phyloP scores from a whole-genome alignment of 768 basidiomycete genomes.

The Scleroderma citrinum region DNA sequence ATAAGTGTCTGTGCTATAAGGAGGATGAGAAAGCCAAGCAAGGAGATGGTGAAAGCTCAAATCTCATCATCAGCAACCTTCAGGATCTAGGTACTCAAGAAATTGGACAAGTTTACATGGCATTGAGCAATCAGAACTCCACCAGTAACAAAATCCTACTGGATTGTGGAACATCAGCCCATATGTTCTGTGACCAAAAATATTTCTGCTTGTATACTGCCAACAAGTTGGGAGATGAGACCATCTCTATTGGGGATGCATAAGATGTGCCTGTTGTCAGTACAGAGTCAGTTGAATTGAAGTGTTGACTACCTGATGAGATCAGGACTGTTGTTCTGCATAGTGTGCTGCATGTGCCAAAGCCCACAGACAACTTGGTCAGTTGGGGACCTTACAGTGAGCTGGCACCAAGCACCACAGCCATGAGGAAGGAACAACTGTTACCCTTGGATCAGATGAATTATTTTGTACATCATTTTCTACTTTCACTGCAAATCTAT shows the following conservation, averaged over 20 bases:
- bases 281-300: conserved; percentile 13
- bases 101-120: not conserved
- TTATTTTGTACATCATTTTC: conserved; percentile 1
- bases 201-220: conserved; percentile 2
- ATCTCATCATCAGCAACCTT: not conserved
- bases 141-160: not conserved
- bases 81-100: not conserved
- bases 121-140: not conserved
- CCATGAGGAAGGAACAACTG: not conserved
- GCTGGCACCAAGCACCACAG: conserved; percentile 5
- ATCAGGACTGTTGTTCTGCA: conserved; percentile 5
- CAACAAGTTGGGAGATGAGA: not conserved
- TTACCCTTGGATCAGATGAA: conserved; percentile 4
- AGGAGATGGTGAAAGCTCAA: not conserved
- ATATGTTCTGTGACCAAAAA: conserved; percentile 30
- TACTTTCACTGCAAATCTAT: conserved; percentile 5
- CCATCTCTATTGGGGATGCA: conserved; percentile 13
- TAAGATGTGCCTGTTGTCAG: not conserved
- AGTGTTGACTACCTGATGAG: conserved; percentile 6
- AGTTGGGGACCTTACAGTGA: conserved; percentile 10
- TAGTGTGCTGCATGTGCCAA: conserved; percentile 11
- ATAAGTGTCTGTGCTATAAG: conserved; percentile 9
- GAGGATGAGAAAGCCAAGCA: conserved; percentile 4
- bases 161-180: not conserved
- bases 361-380: conserved; percentile 10